Conservation (phyloP, 1,139 yeast genomes). For the Magnusiomyces fungicola region DNA sequence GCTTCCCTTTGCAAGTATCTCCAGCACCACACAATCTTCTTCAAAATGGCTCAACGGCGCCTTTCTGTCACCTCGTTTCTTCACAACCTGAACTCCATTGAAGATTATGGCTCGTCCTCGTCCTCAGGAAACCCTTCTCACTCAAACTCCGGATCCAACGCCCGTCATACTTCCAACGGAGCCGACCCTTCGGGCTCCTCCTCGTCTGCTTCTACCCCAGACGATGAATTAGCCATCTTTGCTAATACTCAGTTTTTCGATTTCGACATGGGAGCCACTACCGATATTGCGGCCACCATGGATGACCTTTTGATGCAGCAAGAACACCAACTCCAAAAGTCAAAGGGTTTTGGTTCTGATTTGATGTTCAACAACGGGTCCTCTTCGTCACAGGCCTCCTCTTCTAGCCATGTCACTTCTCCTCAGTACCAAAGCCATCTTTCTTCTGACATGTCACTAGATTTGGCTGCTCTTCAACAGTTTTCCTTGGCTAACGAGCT, state of each 20-base stretch:
- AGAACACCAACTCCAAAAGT: constrained; percentile 32
- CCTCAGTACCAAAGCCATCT: neutral
- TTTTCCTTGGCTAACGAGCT: constrained; percentile 13
- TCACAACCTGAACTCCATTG: constrained; percentile 30
- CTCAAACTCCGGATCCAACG: neutral
- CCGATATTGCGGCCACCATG: constrained; percentile 36
- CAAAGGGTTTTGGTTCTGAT: constrained; percentile 27
- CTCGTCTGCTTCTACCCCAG: constrained; percentile 15
- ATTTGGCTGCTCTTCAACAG: constrained; percentile 11
- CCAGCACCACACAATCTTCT: too few relatives aligned
- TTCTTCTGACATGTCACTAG: constrained; percentile 6
- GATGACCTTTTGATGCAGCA: constrained; percentile 37
- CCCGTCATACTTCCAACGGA: neutral
- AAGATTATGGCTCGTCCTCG: constrained; percentile 12
- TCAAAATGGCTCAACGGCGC: constrained; percentile 18
- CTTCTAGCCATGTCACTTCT: neutral
- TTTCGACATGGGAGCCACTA: constrained; percentile 38
- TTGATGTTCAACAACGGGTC: constrained; percentile 3
- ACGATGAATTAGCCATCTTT: constrained; percentile 37
- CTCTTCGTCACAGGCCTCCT: constrained; percentile 8
- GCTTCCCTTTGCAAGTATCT: too few relatives aligned
- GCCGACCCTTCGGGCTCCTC: neutral
- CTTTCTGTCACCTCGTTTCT: constrained; percentile 29
- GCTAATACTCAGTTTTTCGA: constrained; percentile 39
- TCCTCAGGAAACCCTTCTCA: neutral